These are phyloP conservation scores for Ogataea pilisensis DNA, from an alignment of 805 yeast species.

Conservation along the genomic window DNA sequence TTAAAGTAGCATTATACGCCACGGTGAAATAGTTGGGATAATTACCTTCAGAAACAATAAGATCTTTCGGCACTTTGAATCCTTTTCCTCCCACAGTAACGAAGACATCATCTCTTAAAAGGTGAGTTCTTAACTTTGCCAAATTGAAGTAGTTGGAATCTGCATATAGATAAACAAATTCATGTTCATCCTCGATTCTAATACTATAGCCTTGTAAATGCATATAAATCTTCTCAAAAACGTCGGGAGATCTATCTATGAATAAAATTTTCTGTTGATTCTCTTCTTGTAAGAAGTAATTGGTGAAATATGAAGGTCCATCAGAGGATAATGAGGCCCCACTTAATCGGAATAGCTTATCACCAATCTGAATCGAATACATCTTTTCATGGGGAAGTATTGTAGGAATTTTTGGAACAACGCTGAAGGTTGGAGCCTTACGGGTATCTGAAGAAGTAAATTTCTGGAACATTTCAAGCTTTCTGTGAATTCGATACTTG, in stretches of 20 bases:
- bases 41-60: constrained; percentile 62
- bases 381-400: constrained; percentile 66
- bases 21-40: constrained; percentile 73
- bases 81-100: constrained; percentile 54
- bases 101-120: constrained; percentile 53
- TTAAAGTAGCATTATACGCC: constrained; percentile 38
- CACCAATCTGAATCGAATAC: constrained; percentile 70
- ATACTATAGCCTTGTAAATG: constrained; percentile 83
- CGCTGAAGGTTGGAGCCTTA: constrained; percentile 1
- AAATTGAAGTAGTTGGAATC: constrained; percentile 74
- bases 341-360: constrained; percentile 54
- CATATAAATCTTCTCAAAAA: constrained; percentile 60
- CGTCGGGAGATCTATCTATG: constrained; percentile 69
- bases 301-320: constrained; percentile 84
- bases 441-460: neutral
- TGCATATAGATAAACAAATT: constrained; percentile 55
- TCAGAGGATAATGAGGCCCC: constrained; percentile 86
- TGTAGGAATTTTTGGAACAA: constrained; percentile 42
- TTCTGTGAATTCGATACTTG: too few species aligned
- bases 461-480: too few species aligned
- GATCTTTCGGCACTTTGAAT: constrained; percentile 54
- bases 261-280: constrained; percentile 43
- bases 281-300: constrained; percentile 45
- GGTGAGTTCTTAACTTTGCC: constrained; percentile 45
- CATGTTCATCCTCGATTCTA: constrained; percentile 53